phyloP scores from a whole-genome alignment of 2,329 filamentous ascomycete genomes.

The Penicillium frequentans region DNA sequence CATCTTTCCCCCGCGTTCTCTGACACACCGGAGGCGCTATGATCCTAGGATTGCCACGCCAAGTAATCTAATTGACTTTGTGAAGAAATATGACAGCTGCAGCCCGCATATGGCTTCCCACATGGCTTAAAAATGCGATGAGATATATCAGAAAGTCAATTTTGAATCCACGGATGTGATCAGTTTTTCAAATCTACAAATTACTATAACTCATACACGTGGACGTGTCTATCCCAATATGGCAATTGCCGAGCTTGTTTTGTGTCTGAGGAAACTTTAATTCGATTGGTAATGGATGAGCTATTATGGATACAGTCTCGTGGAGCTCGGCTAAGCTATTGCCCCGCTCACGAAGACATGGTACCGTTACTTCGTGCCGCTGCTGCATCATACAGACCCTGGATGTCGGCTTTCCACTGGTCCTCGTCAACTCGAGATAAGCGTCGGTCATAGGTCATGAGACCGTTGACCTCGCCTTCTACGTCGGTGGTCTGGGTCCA shows the following conservation, averaged over 20 bases:
- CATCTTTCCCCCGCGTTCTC: not conserved
- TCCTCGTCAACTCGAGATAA: constrained; percentile 53
- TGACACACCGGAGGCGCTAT: not conserved
- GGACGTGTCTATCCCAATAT: too few species aligned
- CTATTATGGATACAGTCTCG: not conserved
- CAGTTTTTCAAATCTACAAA: not conserved
- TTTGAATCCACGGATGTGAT: not conserved
- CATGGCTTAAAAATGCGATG: not conserved
- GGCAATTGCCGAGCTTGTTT: too few species aligned
- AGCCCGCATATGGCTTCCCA: constrained; percentile 1
- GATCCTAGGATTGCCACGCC: constrained; percentile 5
- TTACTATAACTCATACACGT: not conserved
- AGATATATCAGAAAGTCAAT: not conserved
- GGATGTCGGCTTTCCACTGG: constrained; percentile 63
- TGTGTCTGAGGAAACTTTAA: not conserved
- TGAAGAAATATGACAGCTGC: constrained; percentile 13
- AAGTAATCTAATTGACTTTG: constrained; percentile 14
- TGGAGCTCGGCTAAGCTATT: not conserved
- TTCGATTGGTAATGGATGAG: not conserved
- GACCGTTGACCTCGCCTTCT: constrained; percentile 71
- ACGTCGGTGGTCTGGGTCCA: constrained; percentile 76
- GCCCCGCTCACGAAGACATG: not conserved
- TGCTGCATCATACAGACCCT: constrained; percentile 60
- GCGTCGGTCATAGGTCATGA: constrained; percentile 68
- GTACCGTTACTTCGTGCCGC: constrained; percentile 16